Percentiles rank a stretch among this genome's conserved stretches.
Evolutionary conservation across 306 rosid genomes (phyloP).

Genomic region (Fragaria ananassa): DNA sequence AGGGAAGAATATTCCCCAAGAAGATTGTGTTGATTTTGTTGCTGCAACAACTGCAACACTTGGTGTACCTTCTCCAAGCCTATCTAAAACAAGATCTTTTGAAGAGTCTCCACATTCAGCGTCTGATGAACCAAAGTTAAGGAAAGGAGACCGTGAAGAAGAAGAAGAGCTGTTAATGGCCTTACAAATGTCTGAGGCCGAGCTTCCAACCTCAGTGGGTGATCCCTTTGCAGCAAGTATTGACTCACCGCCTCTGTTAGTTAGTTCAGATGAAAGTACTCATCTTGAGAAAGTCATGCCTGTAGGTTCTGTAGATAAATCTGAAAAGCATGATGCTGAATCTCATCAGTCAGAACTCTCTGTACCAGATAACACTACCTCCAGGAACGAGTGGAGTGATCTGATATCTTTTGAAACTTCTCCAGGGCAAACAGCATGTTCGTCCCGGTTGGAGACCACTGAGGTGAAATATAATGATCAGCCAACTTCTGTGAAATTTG

Average conservation of each 20-base stretch:
- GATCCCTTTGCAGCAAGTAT: constrained; percentile 36
- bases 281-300: constrained; percentile 25
- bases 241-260: constrained; percentile 28
- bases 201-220: constrained; percentile 30
- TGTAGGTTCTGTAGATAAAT: constrained; percentile 41
- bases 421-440: constrained; percentile 34
- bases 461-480: constrained; percentile 32
- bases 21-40: constrained; percentile 88
- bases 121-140: constrained; percentile 39
- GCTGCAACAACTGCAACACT: constrained; percentile 98
- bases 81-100: constrained; percentile 72
- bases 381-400: constrained; percentile 37
- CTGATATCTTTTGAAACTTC: constrained; percentile 32
- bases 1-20: constrained; percentile 54
- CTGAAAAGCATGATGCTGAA: constrained; percentile 36
- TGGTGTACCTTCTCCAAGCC: constrained; percentile 94
- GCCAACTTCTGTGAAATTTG: constrained; percentile 33
- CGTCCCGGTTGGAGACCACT: constrained; percentile 28
- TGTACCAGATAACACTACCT: constrained; percentile 35
- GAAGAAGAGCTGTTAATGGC: constrained; percentile 72
- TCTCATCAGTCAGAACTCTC: constrained; percentile 37
- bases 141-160: constrained; percentile 93
- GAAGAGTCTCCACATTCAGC: constrained; percentile 65
- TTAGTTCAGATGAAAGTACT: constrained; percentile 35
- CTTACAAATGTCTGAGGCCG: constrained; percentile 62